phyloP scores from a whole-genome alignment of 495 filamentous ascomycete genomes.

The Penicillium chermesinum region DNA sequence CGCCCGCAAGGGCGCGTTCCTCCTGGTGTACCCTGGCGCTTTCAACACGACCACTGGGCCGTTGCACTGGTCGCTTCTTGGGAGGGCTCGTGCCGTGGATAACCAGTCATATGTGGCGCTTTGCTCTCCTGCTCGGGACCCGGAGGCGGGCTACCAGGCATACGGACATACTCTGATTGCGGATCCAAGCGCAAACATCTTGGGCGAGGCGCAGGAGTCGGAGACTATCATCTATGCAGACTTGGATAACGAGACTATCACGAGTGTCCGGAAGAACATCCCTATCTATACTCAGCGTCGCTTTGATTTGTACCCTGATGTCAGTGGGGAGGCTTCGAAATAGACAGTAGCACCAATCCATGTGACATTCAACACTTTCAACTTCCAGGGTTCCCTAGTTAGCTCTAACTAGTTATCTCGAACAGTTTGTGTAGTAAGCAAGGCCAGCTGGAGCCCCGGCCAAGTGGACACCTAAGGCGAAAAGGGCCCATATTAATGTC shows the following conservation, averaged over 20 bases:
- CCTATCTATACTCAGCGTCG: constrained; percentile 79
- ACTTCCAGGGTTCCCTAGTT: too few species aligned
- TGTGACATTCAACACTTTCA: too few species aligned
- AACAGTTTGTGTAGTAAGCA: too few species aligned
- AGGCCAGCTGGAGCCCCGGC: too few species aligned
- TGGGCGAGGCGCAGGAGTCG: constrained; percentile 66
- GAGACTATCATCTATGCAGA: constrained; percentile 76
- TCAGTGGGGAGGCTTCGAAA: constrained; percentile 44
- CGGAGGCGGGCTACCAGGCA: constrained; percentile 73
- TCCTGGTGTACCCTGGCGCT: constrained; percentile 86
- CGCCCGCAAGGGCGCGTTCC: constrained; percentile 74
- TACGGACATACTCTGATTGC: constrained; percentile 87
- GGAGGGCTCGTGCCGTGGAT: constrained; percentile 79
- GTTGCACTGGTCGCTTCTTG: constrained; percentile 84
- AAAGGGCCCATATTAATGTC: neutral
- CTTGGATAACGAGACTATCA: constrained; percentile 64
- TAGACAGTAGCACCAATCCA: too few species aligned
- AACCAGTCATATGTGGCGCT: constrained; percentile 93
- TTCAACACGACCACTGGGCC: constrained; percentile 93
- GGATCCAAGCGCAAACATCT: constrained; percentile 80
- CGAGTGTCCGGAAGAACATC: constrained; percentile 74
- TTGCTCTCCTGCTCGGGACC: constrained; percentile 85
- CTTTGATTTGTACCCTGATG: constrained; percentile 95
- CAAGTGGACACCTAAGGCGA: constrained; percentile 9
- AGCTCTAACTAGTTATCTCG: too few species aligned